Percentiles rank a stretch among this genome's conserved stretches.
Conservation (phyloP, 2,329 filamentous ascomycete species). For the Peltaster fructicola region DNA sequence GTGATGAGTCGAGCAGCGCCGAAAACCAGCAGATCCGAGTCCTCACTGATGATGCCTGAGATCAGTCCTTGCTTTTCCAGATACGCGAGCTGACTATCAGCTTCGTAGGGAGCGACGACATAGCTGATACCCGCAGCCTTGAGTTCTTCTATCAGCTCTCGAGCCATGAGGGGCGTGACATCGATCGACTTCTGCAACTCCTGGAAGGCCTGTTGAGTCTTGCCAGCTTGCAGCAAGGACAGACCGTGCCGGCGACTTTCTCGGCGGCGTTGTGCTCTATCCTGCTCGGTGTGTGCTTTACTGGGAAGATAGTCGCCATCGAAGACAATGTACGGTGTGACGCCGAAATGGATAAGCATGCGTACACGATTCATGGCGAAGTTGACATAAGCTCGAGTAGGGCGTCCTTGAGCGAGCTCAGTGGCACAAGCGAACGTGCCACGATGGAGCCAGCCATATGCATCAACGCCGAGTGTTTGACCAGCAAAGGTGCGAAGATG, state of each 20-base stretch:
- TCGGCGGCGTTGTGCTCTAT: constrained; percentile 56
- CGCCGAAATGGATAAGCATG: constrained; percentile 85
- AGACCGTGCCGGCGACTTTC: constrained; percentile 60
- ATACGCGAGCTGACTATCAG: constrained; percentile 91
- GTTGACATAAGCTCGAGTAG: constrained; percentile 75
- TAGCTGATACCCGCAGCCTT: constrained; percentile 67
- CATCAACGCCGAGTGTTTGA: constrained; percentile 84
- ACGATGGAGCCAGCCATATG: constrained; percentile 95
- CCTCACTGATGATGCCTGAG: constrained; percentile 79
- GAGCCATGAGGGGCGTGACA: constrained; percentile 90
- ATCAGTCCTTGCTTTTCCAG: constrained; percentile 73
- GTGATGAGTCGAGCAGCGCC: constrained; percentile 80
- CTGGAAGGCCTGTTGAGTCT: constrained; percentile 58
- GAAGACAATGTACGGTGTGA: constrained; percentile 90
- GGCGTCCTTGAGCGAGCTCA: constrained; percentile 75
- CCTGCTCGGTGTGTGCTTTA: constrained; percentile 72
- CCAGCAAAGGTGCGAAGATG: constrained; percentile 75
- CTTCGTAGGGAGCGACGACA: constrained; percentile 91
- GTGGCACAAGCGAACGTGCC: constrained; percentile 80
- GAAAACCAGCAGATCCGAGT: constrained; percentile 91
- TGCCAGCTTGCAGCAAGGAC: constrained; percentile 66
- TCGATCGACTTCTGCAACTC: constrained; percentile 93
- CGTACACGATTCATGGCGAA: constrained; percentile 78
- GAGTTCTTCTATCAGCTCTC: constrained; percentile 75
- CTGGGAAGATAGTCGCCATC: constrained; percentile 90